Conservation (phyloP, 192 early-diverging fungal genomes). For the Coemansia umbellata region DNA sequence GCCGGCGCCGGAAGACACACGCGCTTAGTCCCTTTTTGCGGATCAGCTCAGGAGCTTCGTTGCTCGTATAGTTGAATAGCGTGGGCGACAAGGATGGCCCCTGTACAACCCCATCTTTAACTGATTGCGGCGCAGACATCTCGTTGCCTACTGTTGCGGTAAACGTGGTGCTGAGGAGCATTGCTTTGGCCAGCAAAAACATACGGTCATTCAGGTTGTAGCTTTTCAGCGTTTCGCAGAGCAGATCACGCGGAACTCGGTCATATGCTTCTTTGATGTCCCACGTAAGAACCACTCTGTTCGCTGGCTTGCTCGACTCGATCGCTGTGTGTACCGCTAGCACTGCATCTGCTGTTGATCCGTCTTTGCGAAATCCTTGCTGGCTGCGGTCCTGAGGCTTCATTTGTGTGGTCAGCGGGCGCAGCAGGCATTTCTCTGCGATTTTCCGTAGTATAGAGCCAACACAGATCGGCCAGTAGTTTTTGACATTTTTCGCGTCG, state of each 20-base stretch:
- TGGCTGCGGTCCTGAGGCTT: not conserved
- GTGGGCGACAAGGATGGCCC: not conserved
- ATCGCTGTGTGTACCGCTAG: not conserved
- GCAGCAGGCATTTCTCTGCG: not conserved
- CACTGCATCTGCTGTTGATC: not conserved
- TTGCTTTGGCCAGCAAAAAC: not conserved
- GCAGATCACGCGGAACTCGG: not conserved
- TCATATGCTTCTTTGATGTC: constrained; percentile 4
- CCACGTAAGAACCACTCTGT: not conserved
- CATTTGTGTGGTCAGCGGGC: not conserved
- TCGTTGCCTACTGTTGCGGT: not conserved
- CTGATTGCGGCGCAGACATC: not conserved
- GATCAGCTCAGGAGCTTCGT: not conserved
- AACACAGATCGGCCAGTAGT: constrained; percentile 3
- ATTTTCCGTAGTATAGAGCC: constrained; percentile 1
- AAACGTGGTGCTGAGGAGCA: not conserved
- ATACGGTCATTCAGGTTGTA: not conserved
- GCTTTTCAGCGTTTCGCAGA: not conserved
- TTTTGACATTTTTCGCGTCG: not conserved
- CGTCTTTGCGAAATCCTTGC: not conserved
- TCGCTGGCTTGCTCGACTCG: not conserved
- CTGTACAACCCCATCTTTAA: not conserved
- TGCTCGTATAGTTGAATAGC: not conserved
- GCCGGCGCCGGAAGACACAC: not conserved
- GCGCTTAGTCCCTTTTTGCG: not conserved